Base-by-base conservation (phyloP, 2,329 filamentous ascomycete genomes). In the Alternaria angustiovoidea region DNA sequence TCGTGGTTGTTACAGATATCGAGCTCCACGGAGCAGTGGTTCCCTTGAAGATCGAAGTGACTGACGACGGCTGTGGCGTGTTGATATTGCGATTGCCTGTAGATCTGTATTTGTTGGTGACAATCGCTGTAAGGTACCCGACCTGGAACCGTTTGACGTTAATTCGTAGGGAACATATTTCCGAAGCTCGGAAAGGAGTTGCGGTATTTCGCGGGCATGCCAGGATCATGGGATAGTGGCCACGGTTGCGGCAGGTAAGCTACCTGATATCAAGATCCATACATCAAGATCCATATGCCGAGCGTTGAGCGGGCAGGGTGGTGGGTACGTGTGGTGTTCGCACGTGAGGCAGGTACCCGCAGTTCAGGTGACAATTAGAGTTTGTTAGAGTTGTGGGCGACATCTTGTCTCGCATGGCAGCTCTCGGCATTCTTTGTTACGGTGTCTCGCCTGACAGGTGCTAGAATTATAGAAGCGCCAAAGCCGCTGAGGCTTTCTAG, bases 71-170 rank as follows among this genome's bases (percentile, higher is more conserved):
- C 36, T 57, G 57, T 51, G 53, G 57, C 47, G 54, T 30, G 53
- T 48, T 36, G 36, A 42, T 16, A 42, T 43, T 43, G 36, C 11
- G 47, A 38, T 55, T 52, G 41, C 26, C 41, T 38, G 57, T 30
- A 51, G 52, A 60, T 60, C 57, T 16, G 11, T 26, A n/a, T 26
- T 36, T 44, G 39, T 34, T 48, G n/a, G 42, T 32, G 41, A 39
- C 56, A 43, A 34, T 26, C 44, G 34, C 41, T 60, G 57, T 44
- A 49, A 55, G 56, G 57, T 60, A 60, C 57, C 47, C 47, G 53
- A 14, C 41, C 11, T 38, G n/a, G 28, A 30, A 18, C 18, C 6
- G 18, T 16, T 38, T 20, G 11, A 32, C 22, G 44, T 5, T 43
- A 44, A 60, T 57, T 47, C 53, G 44, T 46, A n/a, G 53, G 47